Evolutionary conservation across 305 asterid species (phyloP).

Genomic region (Fraxinus baroniana): DNA sequence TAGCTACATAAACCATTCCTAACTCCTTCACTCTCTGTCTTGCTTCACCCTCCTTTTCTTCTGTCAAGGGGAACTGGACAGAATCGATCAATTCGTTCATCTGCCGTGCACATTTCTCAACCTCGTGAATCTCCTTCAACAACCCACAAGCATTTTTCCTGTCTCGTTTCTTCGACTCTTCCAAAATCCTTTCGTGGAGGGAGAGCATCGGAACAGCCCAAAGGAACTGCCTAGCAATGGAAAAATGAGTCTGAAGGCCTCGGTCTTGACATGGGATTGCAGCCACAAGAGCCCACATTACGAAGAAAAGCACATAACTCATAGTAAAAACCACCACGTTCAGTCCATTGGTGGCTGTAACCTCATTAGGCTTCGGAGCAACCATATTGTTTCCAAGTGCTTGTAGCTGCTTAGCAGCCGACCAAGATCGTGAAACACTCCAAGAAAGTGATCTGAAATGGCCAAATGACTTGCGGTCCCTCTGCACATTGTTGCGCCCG

Average conservation of each 20-base stretch:
- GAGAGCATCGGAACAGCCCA: constrained; percentile 16
- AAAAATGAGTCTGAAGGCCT: constrained; percentile 20
- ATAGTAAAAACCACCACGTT: constrained; percentile 41
- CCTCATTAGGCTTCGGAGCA: constrained; percentile 39
- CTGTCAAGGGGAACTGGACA: not conserved
- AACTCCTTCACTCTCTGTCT: constrained; percentile 4
- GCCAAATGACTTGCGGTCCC: constrained; percentile 32
- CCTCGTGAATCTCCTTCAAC: constrained; percentile 16
- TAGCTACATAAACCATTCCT: not conserved
- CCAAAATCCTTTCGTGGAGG: constrained; percentile 18
- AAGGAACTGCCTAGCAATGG: not conserved
- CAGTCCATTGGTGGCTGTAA: constrained; percentile 36
- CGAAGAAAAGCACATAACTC: constrained; percentile 47
- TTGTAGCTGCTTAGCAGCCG: constrained; percentile 50
- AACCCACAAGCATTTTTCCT: constrained; percentile 14
- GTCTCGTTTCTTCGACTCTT: constrained; percentile 18
- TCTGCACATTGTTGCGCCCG: constrained; percentile 36
- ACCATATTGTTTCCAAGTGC: constrained; percentile 43
- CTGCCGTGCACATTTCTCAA: constrained; percentile 7
- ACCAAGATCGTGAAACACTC: constrained; percentile 59
- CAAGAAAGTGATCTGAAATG: constrained; percentile 49
- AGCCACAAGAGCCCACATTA: constrained; percentile 21
- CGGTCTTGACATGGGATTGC: constrained; percentile 31
- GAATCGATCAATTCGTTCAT: constrained; percentile 10
- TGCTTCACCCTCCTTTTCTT: constrained; percentile 8